Evolutionary conservation across 1,284 basidiomycete species (phyloP).

Genomic region (Ustilago esculenta): DNA sequence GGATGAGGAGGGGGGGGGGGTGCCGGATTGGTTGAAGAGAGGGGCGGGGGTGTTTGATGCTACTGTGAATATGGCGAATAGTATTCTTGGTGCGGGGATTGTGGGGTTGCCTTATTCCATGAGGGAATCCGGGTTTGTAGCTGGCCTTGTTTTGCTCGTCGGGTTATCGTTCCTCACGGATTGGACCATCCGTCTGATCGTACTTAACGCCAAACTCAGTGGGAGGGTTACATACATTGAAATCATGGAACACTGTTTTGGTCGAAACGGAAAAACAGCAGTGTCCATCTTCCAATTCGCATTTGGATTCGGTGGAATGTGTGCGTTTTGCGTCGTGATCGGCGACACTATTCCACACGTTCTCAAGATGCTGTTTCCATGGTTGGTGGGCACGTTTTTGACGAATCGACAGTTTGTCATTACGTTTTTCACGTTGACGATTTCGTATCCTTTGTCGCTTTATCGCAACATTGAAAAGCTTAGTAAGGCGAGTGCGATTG

Average conservation of each 20-base stretch:
- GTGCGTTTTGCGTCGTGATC: constrained; percentile 65
- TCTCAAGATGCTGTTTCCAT: constrained; percentile 84
- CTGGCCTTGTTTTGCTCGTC: constrained; percentile 82
- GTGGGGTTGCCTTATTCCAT: constrained; percentile 84
- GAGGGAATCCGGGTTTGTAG: constrained; percentile 89
- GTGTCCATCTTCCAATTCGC: constrained; percentile 98
- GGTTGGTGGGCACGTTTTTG: constrained; percentile 79
- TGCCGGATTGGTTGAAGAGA: constrained; percentile 68
- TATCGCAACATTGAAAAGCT: constrained; percentile 98
- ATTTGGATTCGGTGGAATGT: constrained; percentile 91
- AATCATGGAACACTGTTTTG: constrained; percentile 95
- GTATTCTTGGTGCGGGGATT: constrained; percentile 88
- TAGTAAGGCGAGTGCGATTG: constrained; percentile 85
- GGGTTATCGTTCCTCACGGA: constrained; percentile 86
- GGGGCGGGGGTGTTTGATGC: constrained; percentile 85
- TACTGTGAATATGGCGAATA: constrained; percentile 93
- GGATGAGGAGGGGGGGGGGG: constrained; percentile 69
- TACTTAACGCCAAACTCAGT: constrained; percentile 90
- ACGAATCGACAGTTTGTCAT: constrained; percentile 82
- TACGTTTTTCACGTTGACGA: constrained; percentile 71
- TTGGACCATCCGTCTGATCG: constrained; percentile 96
- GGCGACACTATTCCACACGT: constrained; percentile 95
- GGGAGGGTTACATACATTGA: constrained; percentile 93
- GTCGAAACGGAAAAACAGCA: constrained; percentile 74
- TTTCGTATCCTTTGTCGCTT: constrained; percentile 90